Evolutionary conservation across 2,329 filamentous ascomycete species (phyloP).

Genomic region (Calonectria multiphialidica): DNA sequence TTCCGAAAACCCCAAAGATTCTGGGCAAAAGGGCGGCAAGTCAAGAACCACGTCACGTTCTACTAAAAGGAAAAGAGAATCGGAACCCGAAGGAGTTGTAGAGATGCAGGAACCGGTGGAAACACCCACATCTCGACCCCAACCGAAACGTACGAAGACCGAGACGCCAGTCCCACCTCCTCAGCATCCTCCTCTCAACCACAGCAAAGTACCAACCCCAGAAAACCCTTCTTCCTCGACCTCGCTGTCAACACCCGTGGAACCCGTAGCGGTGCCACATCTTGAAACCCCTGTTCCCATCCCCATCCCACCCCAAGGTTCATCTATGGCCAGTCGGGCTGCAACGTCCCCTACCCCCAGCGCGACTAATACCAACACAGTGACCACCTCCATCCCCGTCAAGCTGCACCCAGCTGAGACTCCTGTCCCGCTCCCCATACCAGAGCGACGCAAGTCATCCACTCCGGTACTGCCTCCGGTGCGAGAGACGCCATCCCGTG

Average conservation of each 20-base stretch:
- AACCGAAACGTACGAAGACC: slow-evolving; percentile 65
- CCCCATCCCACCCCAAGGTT: slow-evolving; percentile 48
- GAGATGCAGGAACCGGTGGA: slow-evolving; percentile 47
- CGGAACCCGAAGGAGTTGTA: slow-evolving; percentile 43
- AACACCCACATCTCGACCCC: slow-evolving; percentile 51
- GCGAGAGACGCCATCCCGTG: slow-evolving; percentile 42
- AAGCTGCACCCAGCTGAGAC: slow-evolving; percentile 50
- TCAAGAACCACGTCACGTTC: slow-evolving; percentile 47
- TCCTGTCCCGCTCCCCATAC: slow-evolving; percentile 51
- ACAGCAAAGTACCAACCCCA: slow-evolving; percentile 43
- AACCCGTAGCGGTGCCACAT: slow-evolving; percentile 35
- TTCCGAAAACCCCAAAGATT: slow-evolving; percentile 42
- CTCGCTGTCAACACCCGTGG: slow-evolving; percentile 36
- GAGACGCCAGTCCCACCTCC: slow-evolving; percentile 68
- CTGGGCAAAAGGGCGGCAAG: slow-evolving; percentile 40
- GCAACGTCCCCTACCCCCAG: slow-evolving; percentile 48
- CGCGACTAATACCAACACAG: slow-evolving; percentile 33
- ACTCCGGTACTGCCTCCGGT: slow-evolving; percentile 49
- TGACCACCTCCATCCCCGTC: slow-evolving; percentile 44
- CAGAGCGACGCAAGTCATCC: slow-evolving; percentile 47
- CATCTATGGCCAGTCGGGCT: slow-evolving; percentile 42
- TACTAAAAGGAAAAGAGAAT: slow-evolving; percentile 61
- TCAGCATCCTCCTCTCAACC: slow-evolving; percentile 48
- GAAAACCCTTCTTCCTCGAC: slow-evolving; percentile 33
- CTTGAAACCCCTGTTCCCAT: slow-evolving; percentile 59